A percentile compares a stretch with the other conserved stretches of the same genome.
Conservation (phyloP, 2,329 filamentous ascomycete genomes). For the Aspergillus sp. region DNA sequence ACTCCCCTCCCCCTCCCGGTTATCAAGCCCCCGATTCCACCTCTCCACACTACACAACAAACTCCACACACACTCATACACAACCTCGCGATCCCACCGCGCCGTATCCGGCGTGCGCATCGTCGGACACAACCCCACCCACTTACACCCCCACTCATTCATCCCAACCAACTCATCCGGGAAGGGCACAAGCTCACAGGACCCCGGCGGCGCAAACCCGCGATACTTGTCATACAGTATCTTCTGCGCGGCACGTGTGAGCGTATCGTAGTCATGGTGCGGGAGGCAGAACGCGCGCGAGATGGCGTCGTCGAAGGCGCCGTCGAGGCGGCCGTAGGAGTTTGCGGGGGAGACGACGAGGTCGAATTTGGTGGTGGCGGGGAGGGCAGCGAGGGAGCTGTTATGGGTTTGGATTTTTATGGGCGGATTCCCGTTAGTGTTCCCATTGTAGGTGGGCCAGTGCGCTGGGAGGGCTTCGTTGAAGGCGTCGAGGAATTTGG, state of each 20-base stretch:
- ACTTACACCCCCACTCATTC: slow-evolving; percentile 50
- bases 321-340: slow-evolving; percentile 59
- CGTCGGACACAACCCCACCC: slow-evolving; percentile 58
- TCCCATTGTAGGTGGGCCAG: slow-evolving; percentile 34
- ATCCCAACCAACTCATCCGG: slow-evolving; percentile 42
- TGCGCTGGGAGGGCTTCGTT: slow-evolving; percentile 36
- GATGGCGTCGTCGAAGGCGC: slow-evolving; percentile 61
- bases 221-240: slow-evolving; percentile 53
- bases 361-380: slow-evolving; percentile 47
- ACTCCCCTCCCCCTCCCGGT: too few species aligned
- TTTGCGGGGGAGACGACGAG: slow-evolving; percentile 60
- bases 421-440: slow-evolving; percentile 30
- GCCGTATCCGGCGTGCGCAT: slow-evolving; percentile 55
- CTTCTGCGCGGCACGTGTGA: slow-evolving; percentile 52
- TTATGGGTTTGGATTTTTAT: slow-evolving; percentile 43
- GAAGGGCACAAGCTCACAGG: slow-evolving; percentile 55
- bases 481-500: slow-evolving; percentile 47
- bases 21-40: slow-evolving; percentile 45
- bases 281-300: slow-evolving; percentile 53
- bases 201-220: slow-evolving; percentile 57
- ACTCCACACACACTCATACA: slow-evolving; percentile 60
- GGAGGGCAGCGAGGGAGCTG: slow-evolving; percentile 45
- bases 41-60: slow-evolving; percentile 55
- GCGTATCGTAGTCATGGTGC: slow-evolving; percentile 49
- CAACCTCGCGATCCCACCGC: slow-evolving; percentile 57